phyloP scores from a whole-genome alignment of 139 green algal species.

The Tetradesmus lagerheimii region DNA sequence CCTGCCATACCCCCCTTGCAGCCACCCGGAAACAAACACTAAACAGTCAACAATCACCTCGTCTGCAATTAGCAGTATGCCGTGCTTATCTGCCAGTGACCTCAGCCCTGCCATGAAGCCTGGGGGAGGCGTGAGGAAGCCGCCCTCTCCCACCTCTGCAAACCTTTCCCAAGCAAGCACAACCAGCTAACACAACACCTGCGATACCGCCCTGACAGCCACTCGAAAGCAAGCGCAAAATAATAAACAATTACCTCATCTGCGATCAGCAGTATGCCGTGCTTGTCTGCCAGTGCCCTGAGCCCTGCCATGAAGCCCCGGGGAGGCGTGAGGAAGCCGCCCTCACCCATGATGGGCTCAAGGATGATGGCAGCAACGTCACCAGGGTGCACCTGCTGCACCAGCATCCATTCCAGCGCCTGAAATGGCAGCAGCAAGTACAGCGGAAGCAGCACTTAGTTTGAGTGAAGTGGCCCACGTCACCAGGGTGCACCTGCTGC shows the following conservation, averaged over 20 bases:
- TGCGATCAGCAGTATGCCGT: constrained; percentile 88
- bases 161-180: no score
- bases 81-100: neutral
- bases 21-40: no score
- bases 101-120: neutral
- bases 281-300: constrained; percentile 72
- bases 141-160: constrained; percentile 46
- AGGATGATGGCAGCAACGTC: constrained; percentile 88
- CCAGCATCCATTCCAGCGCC: constrained; percentile 81
- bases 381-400: constrained; percentile 61
- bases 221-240: neutral
- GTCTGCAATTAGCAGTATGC: constrained; percentile 61
- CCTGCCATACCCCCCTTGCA: no score
- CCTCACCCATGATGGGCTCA: constrained; percentile 87
- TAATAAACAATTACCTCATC: constrained; percentile 78
- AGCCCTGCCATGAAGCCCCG: constrained; percentile 77
- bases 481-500: neutral
- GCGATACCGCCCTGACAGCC: no score
- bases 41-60: constrained; percentile 65
- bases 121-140: constrained; percentile 79
- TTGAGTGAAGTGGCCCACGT: neutral
- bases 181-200: no score
- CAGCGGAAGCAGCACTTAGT: neutral
- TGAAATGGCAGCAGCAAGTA: constrained; percentile 29
- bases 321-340: constrained; percentile 86